Conservation (phyloP, 345 rosid species). For the Eutrema japonicum region DNA sequence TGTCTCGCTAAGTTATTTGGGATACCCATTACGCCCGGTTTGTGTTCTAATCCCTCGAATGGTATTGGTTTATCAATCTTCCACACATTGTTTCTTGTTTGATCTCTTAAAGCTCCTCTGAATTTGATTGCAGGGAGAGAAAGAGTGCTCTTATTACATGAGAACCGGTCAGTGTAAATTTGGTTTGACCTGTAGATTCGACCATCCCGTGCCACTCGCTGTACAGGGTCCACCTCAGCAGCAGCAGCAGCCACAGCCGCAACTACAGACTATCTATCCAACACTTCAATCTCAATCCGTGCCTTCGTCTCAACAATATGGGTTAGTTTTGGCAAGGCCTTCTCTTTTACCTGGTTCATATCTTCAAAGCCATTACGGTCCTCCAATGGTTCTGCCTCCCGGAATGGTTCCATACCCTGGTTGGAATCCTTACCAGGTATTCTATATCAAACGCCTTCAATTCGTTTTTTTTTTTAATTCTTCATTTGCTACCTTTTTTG, state of each 20-base stretch:
- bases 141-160: conserved; percentile 87
- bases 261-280: conserved; percentile 50
- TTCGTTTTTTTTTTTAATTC: background rate
- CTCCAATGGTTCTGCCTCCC: conserved; percentile 65
- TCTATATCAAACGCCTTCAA: background rate
- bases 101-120: background rate
- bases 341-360: conserved; percentile 70
- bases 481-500: conserved; percentile 6
- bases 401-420: conserved; percentile 73
- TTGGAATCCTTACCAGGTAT: conserved; percentile 82
- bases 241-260: conserved; percentile 24
- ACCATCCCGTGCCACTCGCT: conserved; percentile 80
- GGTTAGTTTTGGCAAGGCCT: conserved; percentile 78
- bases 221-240: conserved; percentile 51
- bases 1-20: conserved; percentile 64
- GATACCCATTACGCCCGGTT: conserved; percentile 91
- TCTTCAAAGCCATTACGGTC: conserved; percentile 71
- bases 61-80: background rate
- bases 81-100: conserved; percentile 10
- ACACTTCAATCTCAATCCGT: conserved; percentile 63
- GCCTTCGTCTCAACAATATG: conserved; percentile 78
- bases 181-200: conserved; percentile 86
- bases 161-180: conserved; percentile 96
- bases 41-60: conserved; percentile 42
- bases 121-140: conserved; percentile 69